phyloP scores from a whole-genome alignment of 192 early-diverging fungal species.

The Dispira simplex region DNA sequence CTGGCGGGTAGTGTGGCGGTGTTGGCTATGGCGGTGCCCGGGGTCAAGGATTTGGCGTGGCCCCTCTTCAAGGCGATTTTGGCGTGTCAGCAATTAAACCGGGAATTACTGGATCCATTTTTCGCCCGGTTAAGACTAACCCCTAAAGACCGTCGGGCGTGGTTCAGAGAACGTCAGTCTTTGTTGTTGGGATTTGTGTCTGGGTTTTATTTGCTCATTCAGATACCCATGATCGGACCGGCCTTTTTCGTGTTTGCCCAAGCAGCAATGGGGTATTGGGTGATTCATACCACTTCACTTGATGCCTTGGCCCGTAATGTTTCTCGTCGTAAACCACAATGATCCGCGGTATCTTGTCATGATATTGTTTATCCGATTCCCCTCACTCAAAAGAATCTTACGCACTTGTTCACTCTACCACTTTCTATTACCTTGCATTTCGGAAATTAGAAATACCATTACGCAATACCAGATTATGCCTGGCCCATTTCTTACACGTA shows the following conservation, averaged over 20 bases:
- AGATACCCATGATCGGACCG: slow-evolving; percentile 35
- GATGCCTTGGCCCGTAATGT: slow-evolving; percentile 8
- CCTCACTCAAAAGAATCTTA: too few species aligned
- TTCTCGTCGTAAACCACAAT: too few species aligned
- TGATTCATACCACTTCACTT: not conserved
- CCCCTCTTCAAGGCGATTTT: slow-evolving; percentile 29
- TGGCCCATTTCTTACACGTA: too few species aligned
- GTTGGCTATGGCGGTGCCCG: slow-evolving; percentile 24
- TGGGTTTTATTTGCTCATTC: slow-evolving; percentile 30
- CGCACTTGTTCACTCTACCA: too few species aligned
- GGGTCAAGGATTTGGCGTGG: slow-evolving; percentile 16
- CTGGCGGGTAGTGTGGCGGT: slow-evolving; percentile 19
- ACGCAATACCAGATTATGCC: too few species aligned
- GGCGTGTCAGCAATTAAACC: slow-evolving; percentile 31
- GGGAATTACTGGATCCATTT: slow-evolving; percentile 47
- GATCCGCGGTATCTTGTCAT: too few species aligned
- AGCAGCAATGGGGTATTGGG: slow-evolving; percentile 13
- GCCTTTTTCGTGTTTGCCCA: slow-evolving; percentile 38
- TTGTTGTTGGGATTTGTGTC: slow-evolving; percentile 39
- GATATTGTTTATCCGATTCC: too few species aligned
- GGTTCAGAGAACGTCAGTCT: slow-evolving; percentile 38
- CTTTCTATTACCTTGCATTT: too few species aligned
- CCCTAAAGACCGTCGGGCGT: slow-evolving; percentile 28
- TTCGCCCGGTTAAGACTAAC: slow-evolving; percentile 32
- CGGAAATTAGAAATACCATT: too few species aligned